Conservation (phyloP, 345 rosid genomes). For the Camelina neglecta region DNA sequence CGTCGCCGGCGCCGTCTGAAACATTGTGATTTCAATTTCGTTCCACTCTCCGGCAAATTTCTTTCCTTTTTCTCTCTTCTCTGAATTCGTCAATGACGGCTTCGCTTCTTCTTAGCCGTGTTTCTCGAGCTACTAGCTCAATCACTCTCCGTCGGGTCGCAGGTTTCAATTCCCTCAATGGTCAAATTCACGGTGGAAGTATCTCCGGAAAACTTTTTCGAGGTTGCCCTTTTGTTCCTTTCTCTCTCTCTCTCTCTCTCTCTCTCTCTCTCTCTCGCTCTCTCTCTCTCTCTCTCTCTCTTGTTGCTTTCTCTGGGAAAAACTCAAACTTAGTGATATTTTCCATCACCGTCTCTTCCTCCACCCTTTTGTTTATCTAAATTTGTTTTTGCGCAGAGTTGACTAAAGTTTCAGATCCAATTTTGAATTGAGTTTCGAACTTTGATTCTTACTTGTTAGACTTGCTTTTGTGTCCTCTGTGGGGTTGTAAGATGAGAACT, state of each 20-base stretch:
- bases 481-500: background rate
- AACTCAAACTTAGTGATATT: background rate
- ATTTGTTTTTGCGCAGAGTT: background rate
- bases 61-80: background rate
- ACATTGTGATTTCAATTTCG: background rate
- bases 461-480: conserved; percentile 14
- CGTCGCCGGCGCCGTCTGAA: conserved; percentile 14
- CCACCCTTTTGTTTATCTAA: background rate
- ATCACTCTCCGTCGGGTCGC: conserved; percentile 36
- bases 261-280: conserved; percentile 6
- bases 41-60: background rate
- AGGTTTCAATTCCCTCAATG: conserved; percentile 42
- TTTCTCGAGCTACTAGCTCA: conserved; percentile 25
- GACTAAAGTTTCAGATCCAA: conserved; percentile 5
- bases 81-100: conserved; percentile 35
- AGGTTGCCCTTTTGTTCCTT: conserved; percentile 48
- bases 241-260: conserved; percentile 1
- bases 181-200: conserved; percentile 32
- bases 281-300: conserved; percentile 1
- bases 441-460: conserved; percentile 5
- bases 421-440: background rate
- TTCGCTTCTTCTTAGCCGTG: conserved; percentile 31
- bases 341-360: background rate
- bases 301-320: background rate
- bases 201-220: conserved; percentile 44